Conservation (phyloP, 148 eudicot species). For the Chenopodium album region DNA sequence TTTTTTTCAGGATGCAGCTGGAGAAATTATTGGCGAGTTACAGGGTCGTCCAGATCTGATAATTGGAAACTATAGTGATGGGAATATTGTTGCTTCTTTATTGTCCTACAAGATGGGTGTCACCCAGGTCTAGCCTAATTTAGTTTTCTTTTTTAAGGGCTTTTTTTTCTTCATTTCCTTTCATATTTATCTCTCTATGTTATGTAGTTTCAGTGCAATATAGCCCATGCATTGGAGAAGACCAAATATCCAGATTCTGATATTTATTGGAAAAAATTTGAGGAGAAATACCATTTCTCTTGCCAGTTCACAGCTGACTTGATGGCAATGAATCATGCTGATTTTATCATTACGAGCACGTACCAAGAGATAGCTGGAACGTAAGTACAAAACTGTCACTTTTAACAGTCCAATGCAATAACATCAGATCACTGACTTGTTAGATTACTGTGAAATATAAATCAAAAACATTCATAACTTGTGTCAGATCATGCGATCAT, state of each 20-base stretch:
- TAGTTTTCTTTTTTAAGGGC: background rate
- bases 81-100: constrained; percentile 89
- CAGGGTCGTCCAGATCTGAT: constrained; percentile 87
- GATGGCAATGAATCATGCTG: constrained; percentile 91
- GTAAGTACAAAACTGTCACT: constrained; percentile 47
- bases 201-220: constrained; percentile 63
- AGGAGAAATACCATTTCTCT: constrained; percentile 93
- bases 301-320: constrained; percentile 97
- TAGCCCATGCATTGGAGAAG: constrained; percentile 98
- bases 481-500: background rate
- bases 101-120: constrained; percentile 86
- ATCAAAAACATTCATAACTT: background rate
- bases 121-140: constrained; percentile 59
- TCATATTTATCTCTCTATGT: constrained; percentile 1
- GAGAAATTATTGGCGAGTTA: constrained; percentile 84
- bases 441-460: background rate
- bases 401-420: background rate
- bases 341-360: constrained; percentile 95
- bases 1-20: constrained; percentile 67
- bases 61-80: constrained; percentile 98
- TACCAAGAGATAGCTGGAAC: constrained; percentile 99
- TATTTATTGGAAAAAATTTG: constrained; percentile 82
- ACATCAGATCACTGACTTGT: background rate
- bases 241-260: constrained; percentile 99
- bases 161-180: background rate